These are phyloP conservation scores for Papiliotrema flavescens DNA, from an alignment of 1,284 basidiomycete genomes.

Conservation along the genomic window DNA sequence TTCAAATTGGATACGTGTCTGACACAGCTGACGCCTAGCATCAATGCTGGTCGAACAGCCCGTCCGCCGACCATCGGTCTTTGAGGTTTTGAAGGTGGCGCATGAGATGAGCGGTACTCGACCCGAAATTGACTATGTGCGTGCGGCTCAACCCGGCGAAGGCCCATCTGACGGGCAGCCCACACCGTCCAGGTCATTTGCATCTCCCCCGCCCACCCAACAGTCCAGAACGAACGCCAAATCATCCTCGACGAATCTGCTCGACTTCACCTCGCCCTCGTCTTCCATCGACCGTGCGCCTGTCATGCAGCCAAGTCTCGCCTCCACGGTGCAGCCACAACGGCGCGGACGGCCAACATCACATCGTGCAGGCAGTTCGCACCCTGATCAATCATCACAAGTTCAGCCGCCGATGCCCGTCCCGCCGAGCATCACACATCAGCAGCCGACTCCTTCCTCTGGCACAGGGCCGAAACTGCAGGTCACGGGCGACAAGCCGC, in stretches of 20 bases:
- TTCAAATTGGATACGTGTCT: not conserved
- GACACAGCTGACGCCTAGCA: constrained; percentile 51
- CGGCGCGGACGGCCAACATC: constrained; percentile 42
- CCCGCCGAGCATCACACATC: constrained; percentile 8
- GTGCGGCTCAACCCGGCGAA: constrained; percentile 11
- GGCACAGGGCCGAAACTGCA: constrained; percentile 17
- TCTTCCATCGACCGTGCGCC: constrained; percentile 14
- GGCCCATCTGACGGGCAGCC: constrained; percentile 42
- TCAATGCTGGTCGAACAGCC: constrained; percentile 88
- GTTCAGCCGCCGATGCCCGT: constrained; percentile 11
- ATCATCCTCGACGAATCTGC: constrained; percentile 28
- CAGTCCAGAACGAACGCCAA: constrained; percentile 1
- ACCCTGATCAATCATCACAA: not conserved
- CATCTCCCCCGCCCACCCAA: constrained; percentile 9
- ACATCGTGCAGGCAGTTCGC: not conserved
- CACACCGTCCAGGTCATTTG: constrained; percentile 13
- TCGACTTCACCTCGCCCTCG: constrained; percentile 44
- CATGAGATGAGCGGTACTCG: constrained; percentile 79
- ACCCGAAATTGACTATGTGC: constrained; percentile 67
- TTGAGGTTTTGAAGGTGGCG: constrained; percentile 70
- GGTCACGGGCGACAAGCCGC: constrained; percentile 29
- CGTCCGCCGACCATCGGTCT: constrained; percentile 71
- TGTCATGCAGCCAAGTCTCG: constrained; percentile 26
- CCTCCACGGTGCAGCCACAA: constrained; percentile 41
- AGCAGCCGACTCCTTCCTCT: not conserved